Percentiles rank a stretch among this genome's conserved stretches.
These are phyloP conservation scores for Thraustochytrium striatum DNA, from an alignment of 352 stramenopile species.

Conservation along the genomic window DNA sequence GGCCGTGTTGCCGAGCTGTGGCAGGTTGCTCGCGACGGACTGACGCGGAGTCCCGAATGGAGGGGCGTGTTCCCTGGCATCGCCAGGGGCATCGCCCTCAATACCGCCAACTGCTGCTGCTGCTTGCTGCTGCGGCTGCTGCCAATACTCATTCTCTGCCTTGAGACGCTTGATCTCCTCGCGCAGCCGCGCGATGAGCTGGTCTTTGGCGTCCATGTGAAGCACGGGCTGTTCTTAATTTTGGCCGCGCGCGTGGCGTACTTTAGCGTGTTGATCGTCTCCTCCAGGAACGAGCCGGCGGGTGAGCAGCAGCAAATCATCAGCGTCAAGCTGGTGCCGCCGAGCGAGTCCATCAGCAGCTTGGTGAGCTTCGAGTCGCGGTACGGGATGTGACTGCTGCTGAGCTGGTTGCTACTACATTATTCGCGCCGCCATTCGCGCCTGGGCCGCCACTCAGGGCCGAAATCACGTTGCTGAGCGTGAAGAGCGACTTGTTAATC, in stretches of 20 bases:
- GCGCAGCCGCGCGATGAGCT: conserved; percentile 27
- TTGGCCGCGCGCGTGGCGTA: conserved; percentile 20
- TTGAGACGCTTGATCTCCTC: conserved; percentile 32
- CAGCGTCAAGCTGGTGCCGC: conserved; percentile 81
- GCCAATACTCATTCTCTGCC: conserved; percentile 16
- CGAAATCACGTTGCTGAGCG: conserved; percentile 36
- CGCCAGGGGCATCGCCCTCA: no score
- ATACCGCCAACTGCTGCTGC: not conserved
- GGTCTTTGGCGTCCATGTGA: conserved; percentile 27
- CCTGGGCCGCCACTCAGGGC: not conserved
- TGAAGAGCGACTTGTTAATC: conserved; percentile 47
- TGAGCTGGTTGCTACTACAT: no score
- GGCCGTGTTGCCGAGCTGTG: no score
- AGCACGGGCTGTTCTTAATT: conserved; percentile 43
- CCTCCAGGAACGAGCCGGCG: not conserved
- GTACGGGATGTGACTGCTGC: conserved; percentile 71
- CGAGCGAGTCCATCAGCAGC: conserved; percentile 76
- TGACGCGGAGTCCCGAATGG: no score
- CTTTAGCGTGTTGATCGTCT: conserved; percentile 30
- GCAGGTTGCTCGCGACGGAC: no score
- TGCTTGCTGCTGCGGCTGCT: not conserved
- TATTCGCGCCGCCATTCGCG: not conserved
- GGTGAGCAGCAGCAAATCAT: conserved; percentile 87
- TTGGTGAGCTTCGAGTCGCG: conserved; percentile 81
- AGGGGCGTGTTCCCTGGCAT: no score